Evolutionary conservation across 169 alveolate genomes (phyloP).

Genomic region (Theileria orientalis): DNA sequence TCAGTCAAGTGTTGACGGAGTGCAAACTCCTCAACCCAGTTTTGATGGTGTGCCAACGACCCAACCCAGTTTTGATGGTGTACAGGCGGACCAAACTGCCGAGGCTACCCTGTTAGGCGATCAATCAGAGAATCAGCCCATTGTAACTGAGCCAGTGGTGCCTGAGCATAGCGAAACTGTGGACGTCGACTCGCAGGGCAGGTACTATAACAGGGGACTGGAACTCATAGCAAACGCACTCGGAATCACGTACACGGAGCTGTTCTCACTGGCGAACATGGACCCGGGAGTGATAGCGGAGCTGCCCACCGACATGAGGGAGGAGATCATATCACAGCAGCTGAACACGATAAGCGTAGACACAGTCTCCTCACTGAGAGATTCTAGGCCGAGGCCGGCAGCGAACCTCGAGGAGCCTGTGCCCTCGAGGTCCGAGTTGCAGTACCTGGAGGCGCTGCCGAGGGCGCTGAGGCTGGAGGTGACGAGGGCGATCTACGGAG

Average conservation of each 20-base stretch:
- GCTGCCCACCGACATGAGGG: constrained; percentile 56
- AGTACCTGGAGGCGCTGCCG: constrained; percentile 46
- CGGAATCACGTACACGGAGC: constrained; percentile 37
- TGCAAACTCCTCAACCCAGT: background rate
- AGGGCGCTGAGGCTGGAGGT: constrained; percentile 34
- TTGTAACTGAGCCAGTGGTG: background rate
- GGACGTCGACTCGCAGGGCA: constrained; percentile 5
- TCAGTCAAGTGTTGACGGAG: constrained; percentile 15
- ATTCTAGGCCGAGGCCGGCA: background rate
- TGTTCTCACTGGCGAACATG: constrained; percentile 53
- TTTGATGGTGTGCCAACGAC: no score
- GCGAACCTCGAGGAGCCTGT: no score
- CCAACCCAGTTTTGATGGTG: no score
- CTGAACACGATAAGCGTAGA: constrained; percentile 36
- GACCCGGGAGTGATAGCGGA: constrained; percentile 59
- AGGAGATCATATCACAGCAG: constrained; percentile 59
- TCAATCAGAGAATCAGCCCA: no score
- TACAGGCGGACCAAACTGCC: constrained; percentile 19
- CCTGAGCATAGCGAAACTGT: background rate
- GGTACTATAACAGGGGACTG: constrained; percentile 27
- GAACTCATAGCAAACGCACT: constrained; percentile 35
- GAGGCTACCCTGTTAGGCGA: no score
- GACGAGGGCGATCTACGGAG: constrained; percentile 9
- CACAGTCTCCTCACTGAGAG: constrained; percentile 29
- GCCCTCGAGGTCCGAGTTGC: constrained; percentile 2